phyloP scores from a whole-genome alignment of 2,329 filamentous ascomycete genomes.

The Scytalidium lignicola region DNA sequence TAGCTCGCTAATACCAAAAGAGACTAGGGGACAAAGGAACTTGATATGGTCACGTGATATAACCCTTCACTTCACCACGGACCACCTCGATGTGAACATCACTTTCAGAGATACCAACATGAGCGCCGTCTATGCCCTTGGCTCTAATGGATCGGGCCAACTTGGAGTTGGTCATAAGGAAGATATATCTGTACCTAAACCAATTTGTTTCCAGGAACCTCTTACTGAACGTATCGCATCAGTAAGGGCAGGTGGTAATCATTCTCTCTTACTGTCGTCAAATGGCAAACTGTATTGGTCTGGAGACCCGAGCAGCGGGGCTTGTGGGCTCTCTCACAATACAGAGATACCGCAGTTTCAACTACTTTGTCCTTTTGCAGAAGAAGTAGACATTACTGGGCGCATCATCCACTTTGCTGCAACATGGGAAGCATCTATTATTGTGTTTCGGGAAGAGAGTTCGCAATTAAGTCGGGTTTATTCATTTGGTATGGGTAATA shows the following conservation, averaged over 20 bases:
- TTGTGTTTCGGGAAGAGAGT: conserved; percentile 45
- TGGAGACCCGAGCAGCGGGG: conserved; percentile 53
- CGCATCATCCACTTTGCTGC: conserved; percentile 51
- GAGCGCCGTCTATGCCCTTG: conserved; percentile 60
- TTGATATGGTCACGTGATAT: background rate
- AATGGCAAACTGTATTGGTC: conserved; percentile 57
- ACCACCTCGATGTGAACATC: background rate
- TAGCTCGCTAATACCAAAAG: conserved; percentile 1
- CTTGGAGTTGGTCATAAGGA: conserved; percentile 66
- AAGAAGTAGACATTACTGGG: conserved; percentile 22
- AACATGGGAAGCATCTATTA: conserved; percentile 71
- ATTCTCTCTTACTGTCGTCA: conserved; percentile 68
- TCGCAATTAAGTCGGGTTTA: conserved; percentile 47
- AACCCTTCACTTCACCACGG: background rate
- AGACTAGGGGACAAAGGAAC: background rate
- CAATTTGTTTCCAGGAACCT: conserved; percentile 48
- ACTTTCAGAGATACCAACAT: conserved; percentile 34
- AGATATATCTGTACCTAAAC: conserved; percentile 63
- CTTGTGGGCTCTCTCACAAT: conserved; percentile 39
- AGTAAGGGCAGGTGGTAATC: conserved; percentile 69
- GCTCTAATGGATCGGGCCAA: conserved; percentile 74
- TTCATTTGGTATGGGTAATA: conserved; percentile 59
- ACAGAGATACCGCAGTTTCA: conserved; percentile 11
- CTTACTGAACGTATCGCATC: conserved; percentile 31
- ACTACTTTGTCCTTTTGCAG: conserved; percentile 11